Evolutionary conservation across 2,329 filamentous ascomycete genomes (phyloP).

Genomic region (Botrytis pseudocinerea): DNA sequence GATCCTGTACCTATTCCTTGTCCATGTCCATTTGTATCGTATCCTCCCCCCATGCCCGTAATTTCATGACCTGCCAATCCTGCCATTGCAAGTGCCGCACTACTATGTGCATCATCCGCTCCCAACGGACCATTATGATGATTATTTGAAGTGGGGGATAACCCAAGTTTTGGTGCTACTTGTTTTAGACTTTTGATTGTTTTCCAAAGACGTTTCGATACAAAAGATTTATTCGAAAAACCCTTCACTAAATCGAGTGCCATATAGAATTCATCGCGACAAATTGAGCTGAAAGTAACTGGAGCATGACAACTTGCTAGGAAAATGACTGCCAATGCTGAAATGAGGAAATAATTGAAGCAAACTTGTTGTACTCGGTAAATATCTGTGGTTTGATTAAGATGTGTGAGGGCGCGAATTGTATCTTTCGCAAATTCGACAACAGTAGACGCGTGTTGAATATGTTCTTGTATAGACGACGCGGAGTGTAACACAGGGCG

Average conservation of each 20-base stretch:
- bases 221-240: constrained; percentile 68
- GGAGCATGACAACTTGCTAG: constrained; percentile 75
- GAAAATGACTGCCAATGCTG: constrained; percentile 73
- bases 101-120: constrained; percentile 51
- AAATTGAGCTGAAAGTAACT: constrained; percentile 65
- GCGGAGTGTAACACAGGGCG: constrained; percentile 84
- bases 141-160: constrained; percentile 27
- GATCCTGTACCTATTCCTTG: constrained; percentile 15
- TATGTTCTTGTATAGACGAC: constrained; percentile 77
- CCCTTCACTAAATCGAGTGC: constrained; percentile 73
- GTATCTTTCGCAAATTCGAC: constrained; percentile 77
- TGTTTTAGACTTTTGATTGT: constrained; percentile 67
- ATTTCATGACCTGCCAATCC: constrained; percentile 49
- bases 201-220: constrained; percentile 72
- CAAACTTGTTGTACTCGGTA: constrained; percentile 73
- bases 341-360: constrained; percentile 78
- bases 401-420: constrained; percentile 67
- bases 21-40: constrained; percentile 19
- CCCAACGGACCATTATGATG: not conserved
- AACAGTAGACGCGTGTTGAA: constrained; percentile 69
- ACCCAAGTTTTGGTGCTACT: constrained; percentile 67
- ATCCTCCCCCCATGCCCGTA: constrained; percentile 28
- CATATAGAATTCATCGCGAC: constrained; percentile 77
- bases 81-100: constrained; percentile 56
- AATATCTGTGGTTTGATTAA: constrained; percentile 71